Conservation (phyloP, 805 yeast species). For the Candida saitoana region DNA sequence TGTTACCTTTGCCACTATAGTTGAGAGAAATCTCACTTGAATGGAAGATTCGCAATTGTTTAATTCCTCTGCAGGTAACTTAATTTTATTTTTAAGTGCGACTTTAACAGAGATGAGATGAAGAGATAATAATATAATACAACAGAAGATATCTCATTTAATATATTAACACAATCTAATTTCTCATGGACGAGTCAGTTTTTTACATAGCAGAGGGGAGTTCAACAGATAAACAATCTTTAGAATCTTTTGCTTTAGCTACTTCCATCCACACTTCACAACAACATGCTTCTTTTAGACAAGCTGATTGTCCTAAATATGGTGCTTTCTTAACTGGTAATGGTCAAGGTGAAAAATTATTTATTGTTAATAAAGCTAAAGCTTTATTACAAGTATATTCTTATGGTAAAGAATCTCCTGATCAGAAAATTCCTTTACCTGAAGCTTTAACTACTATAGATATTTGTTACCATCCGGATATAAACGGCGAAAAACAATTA, state of each 20-base stretch:
- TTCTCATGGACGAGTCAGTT: conserved; percentile 48
- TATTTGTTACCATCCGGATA: conserved; percentile 32
- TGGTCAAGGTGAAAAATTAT: conserved; percentile 47
- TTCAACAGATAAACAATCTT: conserved; percentile 42
- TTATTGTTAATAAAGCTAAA: conserved; percentile 64
- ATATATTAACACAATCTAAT: no score
- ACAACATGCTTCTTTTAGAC: conserved; percentile 48
- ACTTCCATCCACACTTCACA: conserved; percentile 46
- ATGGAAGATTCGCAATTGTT: no score
- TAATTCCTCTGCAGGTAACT: not conserved
- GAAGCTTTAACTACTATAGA: conserved; percentile 64
- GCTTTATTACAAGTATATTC: conserved; percentile 73
- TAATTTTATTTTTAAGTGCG: not conserved
- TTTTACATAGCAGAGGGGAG: conserved; percentile 45
- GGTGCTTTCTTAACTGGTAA: conserved; percentile 47
- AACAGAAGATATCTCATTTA: no score
- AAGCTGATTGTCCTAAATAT: conserved; percentile 44
- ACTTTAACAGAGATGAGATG: not conserved
- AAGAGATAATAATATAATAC: not conserved
- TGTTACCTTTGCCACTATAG: no score
- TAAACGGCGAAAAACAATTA: conserved; percentile 13
- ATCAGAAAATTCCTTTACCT: conserved; percentile 80
- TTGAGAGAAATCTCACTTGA: no score
- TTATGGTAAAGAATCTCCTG: conserved; percentile 66
- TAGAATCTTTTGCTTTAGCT: conserved; percentile 37